These are phyloP conservation scores for thale cress (Arabidopsis thaliana) DNA, from an alignment of 345 rosid genomes.

Conservation along the genomic window TAIR10.1 NC_003071.7:13401501-13402000, in stretches of 20 bases:
- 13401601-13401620: conserved; percentile 91
- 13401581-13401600: conserved; percentile 80
- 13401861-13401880: conserved; percentile 88
- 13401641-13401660: conserved; percentile 92
- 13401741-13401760: background rate
- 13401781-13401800: conserved; percentile 72
- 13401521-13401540: background rate
- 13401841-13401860: conserved; percentile 97
- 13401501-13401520: background rate
- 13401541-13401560: conserved; percentile 4
- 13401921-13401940: conserved; percentile 3
- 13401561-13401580: conserved; percentile 1
- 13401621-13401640: conserved; percentile 95
- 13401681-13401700: conserved; percentile 23
- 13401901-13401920: background rate
- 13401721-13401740: background rate
- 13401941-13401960: conserved; percentile 12
- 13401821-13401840: conserved; percentile 92
- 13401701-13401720: conserved; percentile 8
- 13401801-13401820: conserved; percentile 96
- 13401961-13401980: background rate
- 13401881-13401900: conserved; percentile 75
- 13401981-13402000: conserved; percentile 61
- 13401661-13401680: conserved; percentile 71
- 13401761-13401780: background rate